Percentiles rank a stretch among this genome's conserved stretches.
Evolutionary conservation across 1,284 basidiomycete genomes (phyloP).

Genomic region (Lentinula novae-zelandiae): DNA sequence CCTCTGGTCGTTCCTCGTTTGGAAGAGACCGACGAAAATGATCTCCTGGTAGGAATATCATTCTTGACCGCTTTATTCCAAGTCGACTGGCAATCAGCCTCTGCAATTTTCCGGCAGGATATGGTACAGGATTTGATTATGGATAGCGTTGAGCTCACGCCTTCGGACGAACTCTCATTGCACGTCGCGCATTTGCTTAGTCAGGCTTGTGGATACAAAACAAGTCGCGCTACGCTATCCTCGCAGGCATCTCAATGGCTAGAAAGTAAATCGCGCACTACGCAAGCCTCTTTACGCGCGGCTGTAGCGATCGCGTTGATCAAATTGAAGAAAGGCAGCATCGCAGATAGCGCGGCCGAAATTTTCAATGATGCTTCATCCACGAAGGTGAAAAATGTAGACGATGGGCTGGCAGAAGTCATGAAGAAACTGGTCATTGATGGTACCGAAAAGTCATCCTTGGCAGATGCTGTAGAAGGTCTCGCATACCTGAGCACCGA

Average conservation of each 20-base stretch:
- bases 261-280: conserved; percentile 47
- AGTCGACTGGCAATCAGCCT: conserved; percentile 64
- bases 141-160: conserved; percentile 62
- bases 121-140: conserved; percentile 58
- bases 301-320: conserved; percentile 72
- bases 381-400: conserved; percentile 28
- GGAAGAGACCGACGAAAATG: conserved; percentile 49
- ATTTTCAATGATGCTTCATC: conserved; percentile 26
- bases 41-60: conserved; percentile 48
- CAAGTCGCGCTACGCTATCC: conserved; percentile 60
- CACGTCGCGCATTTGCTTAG: conserved; percentile 68
- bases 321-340: conserved; percentile 66
- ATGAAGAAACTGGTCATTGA: conserved; percentile 57
- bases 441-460: conserved; percentile 34
- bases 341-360: conserved; percentile 39
- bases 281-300: conserved; percentile 45
- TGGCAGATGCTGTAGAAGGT: conserved; percentile 74
- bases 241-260: conserved; percentile 61
- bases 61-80: conserved; percentile 75
- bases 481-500: conserved; percentile 77
- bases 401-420: conserved; percentile 46
- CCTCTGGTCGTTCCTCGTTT: conserved; percentile 43
- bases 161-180: conserved; percentile 42
- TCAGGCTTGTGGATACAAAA: conserved; percentile 70
- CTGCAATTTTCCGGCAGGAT: conserved; percentile 58